These are phyloP conservation scores for Fomes fomentarius DNA, from an alignment of 1,284 basidiomycete species.

Conservation along the genomic window DNA sequence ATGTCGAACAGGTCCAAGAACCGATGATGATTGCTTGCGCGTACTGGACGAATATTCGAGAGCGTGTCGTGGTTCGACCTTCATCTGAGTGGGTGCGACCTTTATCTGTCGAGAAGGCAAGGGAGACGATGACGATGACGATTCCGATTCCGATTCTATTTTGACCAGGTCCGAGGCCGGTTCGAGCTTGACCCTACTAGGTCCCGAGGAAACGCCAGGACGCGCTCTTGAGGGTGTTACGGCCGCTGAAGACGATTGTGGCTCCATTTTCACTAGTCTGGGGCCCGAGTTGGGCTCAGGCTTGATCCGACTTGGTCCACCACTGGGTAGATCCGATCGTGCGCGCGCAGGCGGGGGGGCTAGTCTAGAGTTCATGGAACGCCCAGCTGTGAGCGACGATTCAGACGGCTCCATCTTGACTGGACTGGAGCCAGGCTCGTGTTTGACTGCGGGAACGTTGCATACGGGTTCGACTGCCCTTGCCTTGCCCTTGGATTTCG, in stretches of 20 bases:
- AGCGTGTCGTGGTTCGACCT: too few species aligned
- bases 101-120: not conserved
- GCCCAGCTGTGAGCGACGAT: too few species aligned
- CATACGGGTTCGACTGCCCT: not conserved
- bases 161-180: not conserved
- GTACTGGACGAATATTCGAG: too few species aligned
- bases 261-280: not conserved
- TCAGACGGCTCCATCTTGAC: not conserved
- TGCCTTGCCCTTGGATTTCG: conserved; percentile 10
- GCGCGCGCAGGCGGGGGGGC: too few species aligned
- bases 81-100: not conserved
- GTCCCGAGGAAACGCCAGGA: too few species aligned
- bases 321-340: too few species aligned
- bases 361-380: too few species aligned
- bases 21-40: not conserved
- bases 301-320: too few species aligned
- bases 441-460: not conserved
- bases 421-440: not conserved
- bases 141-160: too few species aligned
- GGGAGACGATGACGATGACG: not conserved
- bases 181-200: not conserved
- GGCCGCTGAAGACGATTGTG: not conserved
- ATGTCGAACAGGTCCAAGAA: too few species aligned
- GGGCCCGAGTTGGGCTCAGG: not conserved
- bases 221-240: too few species aligned